Percentiles rank a stretch among this genome's conserved stretches.
phyloP scores from a whole-genome alignment of 2,329 filamentous ascomycete species.

The Pleurostoma richardsiae region DNA sequence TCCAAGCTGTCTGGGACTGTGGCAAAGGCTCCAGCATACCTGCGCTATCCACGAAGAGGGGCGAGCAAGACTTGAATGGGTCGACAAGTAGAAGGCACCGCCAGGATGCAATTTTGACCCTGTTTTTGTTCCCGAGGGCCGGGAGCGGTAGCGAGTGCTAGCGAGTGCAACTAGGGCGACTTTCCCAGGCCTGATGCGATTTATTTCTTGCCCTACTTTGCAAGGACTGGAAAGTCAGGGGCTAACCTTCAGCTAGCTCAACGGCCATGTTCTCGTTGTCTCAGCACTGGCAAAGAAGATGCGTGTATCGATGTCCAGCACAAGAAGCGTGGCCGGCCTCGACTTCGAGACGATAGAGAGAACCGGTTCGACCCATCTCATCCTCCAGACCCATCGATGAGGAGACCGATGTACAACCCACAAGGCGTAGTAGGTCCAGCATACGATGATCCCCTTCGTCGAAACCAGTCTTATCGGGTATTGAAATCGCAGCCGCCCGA shows the following conservation, averaged over 20 bases:
- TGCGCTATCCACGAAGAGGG: too few relatives aligned
- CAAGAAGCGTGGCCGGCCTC: slow-evolving; percentile 76
- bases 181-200: background rate
- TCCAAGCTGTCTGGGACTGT: too few relatives aligned
- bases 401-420: slow-evolving; percentile 46
- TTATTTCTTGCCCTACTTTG: background rate
- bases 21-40: too few relatives aligned
- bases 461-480: slow-evolving; percentile 44
- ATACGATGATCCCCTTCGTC: slow-evolving; percentile 41
- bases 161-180: background rate
- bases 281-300: slow-evolving; percentile 75
- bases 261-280: slow-evolving; percentile 72
- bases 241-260: slow-evolving; percentile 48
- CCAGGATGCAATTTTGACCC: slow-evolving; percentile 5
- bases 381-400: slow-evolving; percentile 37
- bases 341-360: slow-evolving; percentile 68
- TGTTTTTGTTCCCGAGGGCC: background rate
- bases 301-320: slow-evolving; percentile 79
- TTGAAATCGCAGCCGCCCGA: slow-evolving; percentile 50
- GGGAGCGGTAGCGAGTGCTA: background rate
- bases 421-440: slow-evolving; percentile 33
- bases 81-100: too few relatives aligned
- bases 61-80: too few relatives aligned
- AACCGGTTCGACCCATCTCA: slow-evolving; percentile 45
- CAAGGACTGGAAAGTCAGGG: background rate